Evolutionary conservation across 2,329 filamentous ascomycete species (phyloP).

Genomic region (Magnaporthiopsis rhizophila): DNA sequence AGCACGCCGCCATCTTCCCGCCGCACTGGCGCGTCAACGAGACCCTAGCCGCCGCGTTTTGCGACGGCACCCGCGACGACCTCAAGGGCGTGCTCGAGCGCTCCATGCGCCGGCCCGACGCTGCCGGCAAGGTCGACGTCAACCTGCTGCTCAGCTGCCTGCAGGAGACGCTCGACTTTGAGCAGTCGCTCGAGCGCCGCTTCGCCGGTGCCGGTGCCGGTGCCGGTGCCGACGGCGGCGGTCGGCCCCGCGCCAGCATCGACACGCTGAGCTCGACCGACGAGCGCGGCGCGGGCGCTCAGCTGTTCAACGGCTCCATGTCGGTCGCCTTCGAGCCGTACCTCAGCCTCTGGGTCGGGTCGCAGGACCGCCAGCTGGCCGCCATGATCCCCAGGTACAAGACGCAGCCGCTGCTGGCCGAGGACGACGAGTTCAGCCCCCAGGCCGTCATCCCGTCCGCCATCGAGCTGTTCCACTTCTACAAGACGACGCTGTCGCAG

Average conservation of each 20-base stretch:
- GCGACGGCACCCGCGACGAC: conserved; percentile 90
- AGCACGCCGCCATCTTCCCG: conserved; percentile 84
- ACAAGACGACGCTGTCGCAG: conserved; percentile 84
- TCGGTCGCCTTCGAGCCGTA: conserved; percentile 95
- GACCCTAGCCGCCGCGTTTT: conserved; percentile 82
- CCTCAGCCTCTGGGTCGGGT: conserved; percentile 92
- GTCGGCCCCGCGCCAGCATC: conserved; percentile 62
- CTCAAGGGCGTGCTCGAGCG: conserved; percentile 88
- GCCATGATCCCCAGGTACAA: conserved; percentile 82
- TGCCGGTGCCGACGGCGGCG: background rate
- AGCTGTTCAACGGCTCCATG: conserved; percentile 81
- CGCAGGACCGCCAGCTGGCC: conserved; percentile 83
- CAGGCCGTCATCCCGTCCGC: conserved; percentile 88
- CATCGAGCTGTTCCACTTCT: conserved; percentile 95
- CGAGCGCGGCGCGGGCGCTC: conserved; percentile 37
- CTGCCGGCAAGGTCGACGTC: conserved; percentile 65
- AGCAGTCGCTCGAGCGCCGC: conserved; percentile 78
- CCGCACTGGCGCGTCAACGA: conserved; percentile 84
- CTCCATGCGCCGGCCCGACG: conserved; percentile 71
- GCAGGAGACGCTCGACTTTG: conserved; percentile 94
- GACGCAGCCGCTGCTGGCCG: conserved; percentile 66
- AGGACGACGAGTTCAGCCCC: conserved; percentile 85
- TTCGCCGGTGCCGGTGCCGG: conserved; percentile 54
- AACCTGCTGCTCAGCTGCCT: conserved; percentile 81
- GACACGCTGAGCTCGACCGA: conserved; percentile 73